Conservation (phyloP, 2,329 filamentous ascomycete species). For the Fusarium sp. region DNA sequence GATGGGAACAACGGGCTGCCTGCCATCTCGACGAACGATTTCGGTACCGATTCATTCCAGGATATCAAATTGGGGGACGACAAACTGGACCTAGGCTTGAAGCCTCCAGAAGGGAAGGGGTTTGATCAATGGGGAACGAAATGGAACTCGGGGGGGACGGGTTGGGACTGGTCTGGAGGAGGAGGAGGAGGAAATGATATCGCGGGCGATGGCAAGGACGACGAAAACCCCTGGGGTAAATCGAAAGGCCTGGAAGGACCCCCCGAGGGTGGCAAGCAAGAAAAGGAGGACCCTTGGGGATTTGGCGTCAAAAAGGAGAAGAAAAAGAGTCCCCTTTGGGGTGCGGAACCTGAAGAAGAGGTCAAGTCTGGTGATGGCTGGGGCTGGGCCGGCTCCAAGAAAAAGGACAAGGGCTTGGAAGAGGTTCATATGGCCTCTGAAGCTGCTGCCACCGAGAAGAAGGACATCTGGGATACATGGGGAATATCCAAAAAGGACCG, state of each 20-base stretch:
- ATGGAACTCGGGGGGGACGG: constrained; percentile 59
- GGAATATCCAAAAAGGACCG: constrained; percentile 49
- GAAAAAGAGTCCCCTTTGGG: constrained; percentile 54
- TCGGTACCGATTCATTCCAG: constrained; percentile 68
- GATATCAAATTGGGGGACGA: constrained; percentile 76
- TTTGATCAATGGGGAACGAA: constrained; percentile 71
- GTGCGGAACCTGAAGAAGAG: constrained; percentile 48
- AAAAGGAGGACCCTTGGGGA: constrained; percentile 48
- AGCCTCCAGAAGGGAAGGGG: constrained; percentile 58
- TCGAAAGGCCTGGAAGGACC: constrained; percentile 62
- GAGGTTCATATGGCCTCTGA: constrained; percentile 39
- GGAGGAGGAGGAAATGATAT: constrained; percentile 41
- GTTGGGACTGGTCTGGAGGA: constrained; percentile 56
- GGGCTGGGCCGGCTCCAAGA: constrained; percentile 53
- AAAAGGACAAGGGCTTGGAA: constrained; percentile 47
- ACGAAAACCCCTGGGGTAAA: constrained; percentile 65
- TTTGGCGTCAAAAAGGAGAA: constrained; percentile 56
- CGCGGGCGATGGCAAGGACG: constrained; percentile 22
- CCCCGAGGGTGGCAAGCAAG: constrained; percentile 45
- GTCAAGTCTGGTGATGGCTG: constrained; percentile 51
- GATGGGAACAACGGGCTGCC: constrained; percentile 51
- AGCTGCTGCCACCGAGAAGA: constrained; percentile 41
- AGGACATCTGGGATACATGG: constrained; percentile 49
- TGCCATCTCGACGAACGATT: constrained; percentile 49
- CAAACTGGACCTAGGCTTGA: constrained; percentile 67